These are phyloP conservation scores for Debaryomyces sp. DNA, from an alignment of 1,139 yeast genomes.

Conservation along the genomic window DNA sequence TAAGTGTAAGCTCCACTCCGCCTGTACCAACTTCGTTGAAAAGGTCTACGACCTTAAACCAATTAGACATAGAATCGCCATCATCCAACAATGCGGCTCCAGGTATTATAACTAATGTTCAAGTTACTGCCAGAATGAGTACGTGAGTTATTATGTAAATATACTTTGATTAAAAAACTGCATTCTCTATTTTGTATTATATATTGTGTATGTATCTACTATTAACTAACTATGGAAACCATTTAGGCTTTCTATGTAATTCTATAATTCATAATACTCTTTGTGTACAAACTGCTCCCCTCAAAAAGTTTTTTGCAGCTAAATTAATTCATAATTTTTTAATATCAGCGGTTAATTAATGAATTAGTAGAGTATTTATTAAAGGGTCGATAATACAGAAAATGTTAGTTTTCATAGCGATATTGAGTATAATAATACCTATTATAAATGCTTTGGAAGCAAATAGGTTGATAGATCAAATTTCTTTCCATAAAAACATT, in stretches of 20 bases:
- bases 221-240: neutral
- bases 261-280: neutral
- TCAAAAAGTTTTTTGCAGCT: neutral
- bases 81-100: slow-evolving; percentile 38
- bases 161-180: neutral
- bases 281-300: neutral
- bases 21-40: slow-evolving; percentile 14
- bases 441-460: neutral
- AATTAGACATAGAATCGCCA: slow-evolving; percentile 33
- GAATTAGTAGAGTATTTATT: neutral
- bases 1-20: slow-evolving; percentile 2
- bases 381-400: neutral
- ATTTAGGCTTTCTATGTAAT: neutral
- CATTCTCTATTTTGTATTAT: neutral
- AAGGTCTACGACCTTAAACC: slow-evolving; percentile 35
- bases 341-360: neutral
- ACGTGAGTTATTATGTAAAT: slow-evolving; percentile 19
- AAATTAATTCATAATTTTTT: neutral
- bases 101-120: slow-evolving; percentile 48
- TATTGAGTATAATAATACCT: neutral
- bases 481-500: slow-evolving; percentile 11
- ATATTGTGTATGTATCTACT: neutral
- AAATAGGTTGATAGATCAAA: slow-evolving; percentile 10
- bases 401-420: neutral
- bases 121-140: slow-evolving; percentile 48